Conservation (phyloP, 2,329 filamentous ascomycete genomes). For the Mycosphaerella sp. region DNA sequence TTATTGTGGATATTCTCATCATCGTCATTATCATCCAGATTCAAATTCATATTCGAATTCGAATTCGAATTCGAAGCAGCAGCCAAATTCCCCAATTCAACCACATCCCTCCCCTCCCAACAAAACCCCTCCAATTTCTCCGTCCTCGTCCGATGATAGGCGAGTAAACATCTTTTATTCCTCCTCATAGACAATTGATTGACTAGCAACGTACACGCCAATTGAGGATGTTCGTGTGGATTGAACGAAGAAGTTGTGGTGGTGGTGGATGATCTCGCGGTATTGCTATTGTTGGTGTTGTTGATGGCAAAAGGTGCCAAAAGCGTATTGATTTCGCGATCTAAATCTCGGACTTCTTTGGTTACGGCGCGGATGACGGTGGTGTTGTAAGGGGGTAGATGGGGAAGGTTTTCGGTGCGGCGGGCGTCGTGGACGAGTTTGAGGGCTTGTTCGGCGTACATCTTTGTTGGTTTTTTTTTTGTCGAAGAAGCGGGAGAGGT, state of each 20-base stretch:
- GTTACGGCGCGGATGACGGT: slow-evolving; percentile 83
- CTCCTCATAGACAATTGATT: slow-evolving; percentile 92
- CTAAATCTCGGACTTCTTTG: slow-evolving; percentile 86
- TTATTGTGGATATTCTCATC: too few species aligned
- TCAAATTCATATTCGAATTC: too few species aligned
- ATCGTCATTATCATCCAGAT: too few species aligned
- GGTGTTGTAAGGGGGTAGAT: slow-evolving; percentile 86
- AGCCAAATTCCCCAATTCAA: slow-evolving; percentile 52
- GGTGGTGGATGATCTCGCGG: too few species aligned
- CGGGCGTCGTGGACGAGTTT: slow-evolving; percentile 97
- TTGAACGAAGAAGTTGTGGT: slow-evolving; percentile 52
- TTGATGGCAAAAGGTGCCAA: slow-evolving; percentile 62
- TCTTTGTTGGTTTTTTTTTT: slow-evolving; percentile 33
- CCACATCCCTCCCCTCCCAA: slow-evolving; percentile 80
- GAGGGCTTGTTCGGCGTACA: slow-evolving; percentile 84
- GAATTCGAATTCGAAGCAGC: neutral
- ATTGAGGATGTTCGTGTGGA: slow-evolving; percentile 71
- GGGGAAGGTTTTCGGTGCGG: slow-evolving; percentile 75
- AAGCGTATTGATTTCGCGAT: slow-evolving; percentile 73
- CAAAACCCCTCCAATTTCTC: slow-evolving; percentile 91
- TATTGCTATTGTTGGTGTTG: slow-evolving; percentile 22
- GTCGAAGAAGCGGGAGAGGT: too few species aligned
- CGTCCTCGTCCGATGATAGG: slow-evolving; percentile 83
- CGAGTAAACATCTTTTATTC: slow-evolving; percentile 91
- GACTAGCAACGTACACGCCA: slow-evolving; percentile 81